Evolutionary conservation across 2,329 filamentous ascomycete species (phyloP), one percentile per base, ranked within the genome.

Genomic region (Xylariaceae sp.): DNA sequence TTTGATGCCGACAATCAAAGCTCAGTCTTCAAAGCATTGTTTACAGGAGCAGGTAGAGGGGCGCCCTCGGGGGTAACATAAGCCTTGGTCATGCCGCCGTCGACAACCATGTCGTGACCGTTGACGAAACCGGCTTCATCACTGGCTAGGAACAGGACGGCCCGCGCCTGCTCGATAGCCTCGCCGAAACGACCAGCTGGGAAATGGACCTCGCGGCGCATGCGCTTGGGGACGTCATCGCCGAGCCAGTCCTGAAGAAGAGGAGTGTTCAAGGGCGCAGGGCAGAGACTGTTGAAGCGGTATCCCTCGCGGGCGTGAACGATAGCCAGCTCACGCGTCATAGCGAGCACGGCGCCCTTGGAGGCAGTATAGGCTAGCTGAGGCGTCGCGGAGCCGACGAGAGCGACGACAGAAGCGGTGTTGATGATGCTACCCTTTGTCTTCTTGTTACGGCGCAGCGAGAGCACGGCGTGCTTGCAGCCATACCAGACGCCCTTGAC

Each of bases 401-500:
- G 79, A 2, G 90, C 91, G 46, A 96, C 91, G 47, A 95, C 87
- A 46, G 87, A 91, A 30, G 90, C 91, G 2, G 90, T 95, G 79
- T 96, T 96, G 80, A 96, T 91, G 73, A 96, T 84, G 72, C 86
- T 90, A 50, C 83, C 89, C 64, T 80, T 83, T 44, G 77, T 82
- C 83, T 96, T 96, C 53, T 81, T 80, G 77, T 95, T 79, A 65
- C 84, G 85, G 61, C 91, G 86, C 65, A 96, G 79, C 44, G 88
- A 83, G 49, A 92, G 77, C 31, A 96, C 85, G 5, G 91, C 90
- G 71, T 96, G 89, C 80, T 96, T 96, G 80, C 85, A 87, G 57
- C 91, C 91, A 71, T 84, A 96, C 91, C 91, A 96, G n/a, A 96
- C 91, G 43, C 91, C 91, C 81, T 96, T 96, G 72, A 96, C 91